These are phyloP conservation scores for Yueomyces sinensis DNA, from an alignment of 805 yeast species.

Conservation along the genomic window DNA sequence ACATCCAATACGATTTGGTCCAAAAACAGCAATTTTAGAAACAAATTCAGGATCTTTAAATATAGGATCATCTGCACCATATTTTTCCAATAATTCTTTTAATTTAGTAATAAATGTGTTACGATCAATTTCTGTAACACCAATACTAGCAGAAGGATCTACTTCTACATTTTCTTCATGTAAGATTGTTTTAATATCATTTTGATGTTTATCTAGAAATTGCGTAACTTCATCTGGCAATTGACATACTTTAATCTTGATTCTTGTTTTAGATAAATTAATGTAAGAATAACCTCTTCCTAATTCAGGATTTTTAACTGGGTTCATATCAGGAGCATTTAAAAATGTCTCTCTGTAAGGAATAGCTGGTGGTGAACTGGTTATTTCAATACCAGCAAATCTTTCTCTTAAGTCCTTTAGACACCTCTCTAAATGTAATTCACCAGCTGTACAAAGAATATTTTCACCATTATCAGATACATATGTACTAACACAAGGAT, in stretches of 20 bases:
- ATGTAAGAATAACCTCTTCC: conserved; percentile 40
- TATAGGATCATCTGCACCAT: conserved; percentile 7
- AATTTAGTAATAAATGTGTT: conserved; percentile 25
- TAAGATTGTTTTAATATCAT: conserved; percentile 24
- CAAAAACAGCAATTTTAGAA: conserved; percentile 48
- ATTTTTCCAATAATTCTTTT: conserved; percentile 18
- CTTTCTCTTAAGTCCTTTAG: conserved; percentile 79
- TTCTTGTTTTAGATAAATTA: conserved; percentile 34
- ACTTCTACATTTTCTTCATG: conserved; percentile 10
- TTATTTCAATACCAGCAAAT: conserved; percentile 82
- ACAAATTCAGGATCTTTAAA: conserved; percentile 19
- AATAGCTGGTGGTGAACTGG: conserved; percentile 82
- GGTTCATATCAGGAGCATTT: conserved; percentile 36
- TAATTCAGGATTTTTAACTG: conserved; percentile 30
- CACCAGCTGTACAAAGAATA: conserved; percentile 92
- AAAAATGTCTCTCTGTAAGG: conserved; percentile 84
- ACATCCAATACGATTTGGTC: conserved; percentile 66
- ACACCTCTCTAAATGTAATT: conserved; percentile 89
- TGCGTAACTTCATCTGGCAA: conserved; percentile 37
- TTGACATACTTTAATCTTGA: conserved; percentile 36
- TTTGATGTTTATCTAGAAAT: conserved; percentile 36
- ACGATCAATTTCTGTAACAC: background rate
- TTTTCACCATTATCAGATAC: conserved; percentile 87
- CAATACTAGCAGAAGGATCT: conserved; percentile 4
- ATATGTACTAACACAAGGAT: conserved; percentile 85